Evolutionary conservation across 495 filamentous ascomycete species (phyloP).

Genomic region (Hypoxylon intermedium): DNA sequence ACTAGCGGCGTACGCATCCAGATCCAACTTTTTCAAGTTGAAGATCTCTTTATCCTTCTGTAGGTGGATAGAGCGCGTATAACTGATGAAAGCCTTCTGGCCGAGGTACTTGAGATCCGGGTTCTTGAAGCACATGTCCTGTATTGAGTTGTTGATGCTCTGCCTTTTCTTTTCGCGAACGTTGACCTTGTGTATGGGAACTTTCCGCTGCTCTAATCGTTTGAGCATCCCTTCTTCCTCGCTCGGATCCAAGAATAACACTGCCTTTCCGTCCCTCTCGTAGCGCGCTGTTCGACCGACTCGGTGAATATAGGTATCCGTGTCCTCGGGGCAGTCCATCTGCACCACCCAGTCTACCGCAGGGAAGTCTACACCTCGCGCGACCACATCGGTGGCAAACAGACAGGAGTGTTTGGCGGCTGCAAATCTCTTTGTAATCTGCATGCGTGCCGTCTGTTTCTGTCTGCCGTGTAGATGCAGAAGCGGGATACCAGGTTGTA

Average conservation of each 20-base stretch:
- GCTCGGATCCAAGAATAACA: constrained; percentile 89
- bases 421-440: constrained; percentile 83
- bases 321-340: constrained; percentile 92
- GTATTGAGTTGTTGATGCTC: constrained; percentile 79
- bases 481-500: constrained; percentile 95
- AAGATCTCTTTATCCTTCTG: constrained; percentile 95
- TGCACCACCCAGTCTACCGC: constrained; percentile 98
- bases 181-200: constrained; percentile 83
- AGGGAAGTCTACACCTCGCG: constrained; percentile 92
- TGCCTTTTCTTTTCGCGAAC: constrained; percentile 89
- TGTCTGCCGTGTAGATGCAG: constrained; percentile 94
- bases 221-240: constrained; percentile 88
- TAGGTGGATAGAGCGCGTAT: constrained; percentile 79
- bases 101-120: constrained; percentile 93
- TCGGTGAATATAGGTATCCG: constrained; percentile 96
- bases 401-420: constrained; percentile 81
- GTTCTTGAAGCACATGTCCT: constrained; percentile 94
- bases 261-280: constrained; percentile 83
- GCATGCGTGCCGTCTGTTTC: constrained; percentile 84
- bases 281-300: constrained; percentile 96
- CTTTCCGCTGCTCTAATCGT: constrained; percentile 83
- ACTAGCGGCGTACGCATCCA: constrained; percentile 86
- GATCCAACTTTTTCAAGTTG: constrained; percentile 74
- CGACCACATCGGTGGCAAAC: constrained; percentile 94
- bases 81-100: constrained; percentile 93